Conservation (phyloP, 208 protist genomes). For the Porcisia deanei region DNA sequence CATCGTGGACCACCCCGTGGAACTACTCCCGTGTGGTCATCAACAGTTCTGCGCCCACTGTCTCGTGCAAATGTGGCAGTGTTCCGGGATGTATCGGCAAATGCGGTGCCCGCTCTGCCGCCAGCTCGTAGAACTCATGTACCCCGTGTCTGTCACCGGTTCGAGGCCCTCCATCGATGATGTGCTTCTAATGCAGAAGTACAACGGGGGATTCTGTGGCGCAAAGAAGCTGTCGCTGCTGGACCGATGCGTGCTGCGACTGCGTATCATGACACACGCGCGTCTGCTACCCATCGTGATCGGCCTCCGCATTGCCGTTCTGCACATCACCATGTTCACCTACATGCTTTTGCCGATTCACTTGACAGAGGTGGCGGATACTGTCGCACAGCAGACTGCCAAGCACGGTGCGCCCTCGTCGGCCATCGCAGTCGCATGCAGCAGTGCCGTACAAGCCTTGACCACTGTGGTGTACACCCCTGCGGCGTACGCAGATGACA, state of each 20-base stretch:
- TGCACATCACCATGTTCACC: conserved; percentile 35
- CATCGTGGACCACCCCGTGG: conserved; percentile 18
- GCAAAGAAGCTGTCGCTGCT: conserved; percentile 19
- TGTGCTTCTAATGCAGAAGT: conserved; percentile 28
- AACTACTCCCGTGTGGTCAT: conserved; percentile 43
- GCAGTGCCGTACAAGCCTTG: conserved; percentile 5
- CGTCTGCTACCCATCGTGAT: conserved; percentile 36
- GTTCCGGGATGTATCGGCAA: conserved; percentile 20
- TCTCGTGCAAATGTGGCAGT: conserved; percentile 36
- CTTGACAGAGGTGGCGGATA: neutral
- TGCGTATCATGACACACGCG: conserved; percentile 31
- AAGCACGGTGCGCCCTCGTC: conserved; percentile 3
- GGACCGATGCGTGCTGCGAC: conserved; percentile 31
- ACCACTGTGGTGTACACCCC: conserved; percentile 18
- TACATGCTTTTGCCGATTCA: conserved; percentile 29
- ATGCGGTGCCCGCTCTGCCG: conserved; percentile 42
- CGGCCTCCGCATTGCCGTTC: conserved; percentile 33
- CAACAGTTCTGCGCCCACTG: conserved; percentile 35
- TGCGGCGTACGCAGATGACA: conserved; percentile 32
- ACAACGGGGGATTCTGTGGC: conserved; percentile 31
- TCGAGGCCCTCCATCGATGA: conserved; percentile 33
- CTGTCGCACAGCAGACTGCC: neutral
- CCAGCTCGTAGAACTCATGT: conserved; percentile 25
- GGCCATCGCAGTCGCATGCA: neutral
- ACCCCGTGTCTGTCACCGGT: conserved; percentile 16